phyloP scores from a whole-genome alignment of 2,329 filamentous ascomycete species.

The Aspergillus pseudonomiae region DNA sequence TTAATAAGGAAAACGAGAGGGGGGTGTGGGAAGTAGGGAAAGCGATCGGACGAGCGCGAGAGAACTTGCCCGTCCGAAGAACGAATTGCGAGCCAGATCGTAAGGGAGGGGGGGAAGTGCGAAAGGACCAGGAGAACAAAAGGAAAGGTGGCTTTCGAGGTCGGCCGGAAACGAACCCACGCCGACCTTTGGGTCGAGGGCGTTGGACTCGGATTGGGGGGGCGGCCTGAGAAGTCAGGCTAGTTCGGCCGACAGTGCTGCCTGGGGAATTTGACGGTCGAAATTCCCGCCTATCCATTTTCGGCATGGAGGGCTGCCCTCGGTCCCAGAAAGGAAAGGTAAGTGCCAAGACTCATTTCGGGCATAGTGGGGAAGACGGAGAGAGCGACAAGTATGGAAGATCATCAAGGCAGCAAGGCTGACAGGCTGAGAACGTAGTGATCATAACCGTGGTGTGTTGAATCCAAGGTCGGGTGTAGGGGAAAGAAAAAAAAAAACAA shows the following conservation, averaged over 20 bases:
- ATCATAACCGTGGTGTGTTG: not conserved
- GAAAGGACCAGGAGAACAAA: slow-evolving; percentile 12
- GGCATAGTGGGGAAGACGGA: slow-evolving; percentile 11
- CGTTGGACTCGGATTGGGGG: not conserved
- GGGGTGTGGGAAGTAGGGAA: slow-evolving; percentile 1
- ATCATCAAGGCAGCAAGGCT: slow-evolving; percentile 1
- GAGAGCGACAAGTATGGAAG: slow-evolving; percentile 4
- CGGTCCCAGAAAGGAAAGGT: slow-evolving; percentile 12
- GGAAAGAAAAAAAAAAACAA: not conserved
- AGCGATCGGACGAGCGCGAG: slow-evolving; percentile 6
- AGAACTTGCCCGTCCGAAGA: slow-evolving; percentile 12
- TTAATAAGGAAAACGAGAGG: slow-evolving; percentile 7
- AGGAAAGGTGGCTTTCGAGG: slow-evolving; percentile 15
- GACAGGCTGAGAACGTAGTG: not conserved
- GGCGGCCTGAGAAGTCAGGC: slow-evolving; percentile 19
- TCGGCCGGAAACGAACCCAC: slow-evolving; percentile 17
- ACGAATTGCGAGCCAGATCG: slow-evolving; percentile 14
- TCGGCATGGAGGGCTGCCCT: slow-evolving; percentile 7
- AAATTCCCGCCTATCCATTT: slow-evolving; percentile 15
- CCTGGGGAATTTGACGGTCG: slow-evolving; percentile 9
- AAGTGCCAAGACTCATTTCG: slow-evolving; percentile 11
- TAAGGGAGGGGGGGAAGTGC: slow-evolving; percentile 8
- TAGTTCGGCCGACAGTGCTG: not conserved
- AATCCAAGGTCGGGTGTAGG: not conserved
- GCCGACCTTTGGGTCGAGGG: slow-evolving; percentile 5